Percentiles rank a stretch among this genome's conserved stretches.
phyloP scores from a whole-genome alignment of 345 rosid species.

The Melastoma malabathricum region DNA sequence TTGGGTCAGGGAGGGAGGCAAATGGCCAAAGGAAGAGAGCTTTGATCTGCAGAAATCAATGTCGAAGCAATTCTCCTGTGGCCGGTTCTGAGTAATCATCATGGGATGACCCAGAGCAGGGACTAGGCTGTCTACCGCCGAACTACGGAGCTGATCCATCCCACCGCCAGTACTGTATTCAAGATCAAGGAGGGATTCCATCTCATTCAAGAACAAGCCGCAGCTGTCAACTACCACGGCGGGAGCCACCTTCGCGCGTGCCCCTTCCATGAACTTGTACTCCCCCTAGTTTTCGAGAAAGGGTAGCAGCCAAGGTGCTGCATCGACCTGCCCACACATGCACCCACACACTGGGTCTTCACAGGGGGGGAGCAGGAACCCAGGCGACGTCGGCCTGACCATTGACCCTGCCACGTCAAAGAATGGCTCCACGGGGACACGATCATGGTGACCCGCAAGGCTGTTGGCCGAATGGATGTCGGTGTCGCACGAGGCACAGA shows the following conservation, averaged over 20 bases:
- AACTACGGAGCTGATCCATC: constrained; percentile 22
- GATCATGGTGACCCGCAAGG: constrained; percentile 76
- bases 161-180: constrained; percentile 32
- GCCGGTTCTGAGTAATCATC: constrained; percentile 7
- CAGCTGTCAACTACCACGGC: constrained; percentile 10
- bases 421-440: constrained; percentile 61
- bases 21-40: constrained; percentile 33
- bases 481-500: constrained; percentile 72
- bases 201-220: constrained; percentile 24
- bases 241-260: constrained; percentile 11
- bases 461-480: constrained; percentile 94
- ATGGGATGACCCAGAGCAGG: constrained; percentile 23
- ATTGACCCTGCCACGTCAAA: constrained; percentile 28
- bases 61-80: constrained; percentile 32
- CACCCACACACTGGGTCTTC: not conserved
- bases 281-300: constrained; percentile 4
- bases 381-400: constrained; percentile 17
- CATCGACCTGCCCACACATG: constrained; percentile 15
- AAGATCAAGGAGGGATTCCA: constrained; percentile 47
- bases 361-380: constrained; percentile 27
- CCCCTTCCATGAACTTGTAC: not conserved
- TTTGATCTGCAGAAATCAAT: constrained; percentile 42
- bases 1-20: constrained; percentile 27
- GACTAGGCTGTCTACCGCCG: constrained; percentile 56
- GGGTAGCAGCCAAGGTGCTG: constrained; percentile 18